Evolutionary conservation across 306 rosid genomes (phyloP), one percentile per base, ranked within the genome.

Genomic region (Pachyrhizus erosus): DNA sequence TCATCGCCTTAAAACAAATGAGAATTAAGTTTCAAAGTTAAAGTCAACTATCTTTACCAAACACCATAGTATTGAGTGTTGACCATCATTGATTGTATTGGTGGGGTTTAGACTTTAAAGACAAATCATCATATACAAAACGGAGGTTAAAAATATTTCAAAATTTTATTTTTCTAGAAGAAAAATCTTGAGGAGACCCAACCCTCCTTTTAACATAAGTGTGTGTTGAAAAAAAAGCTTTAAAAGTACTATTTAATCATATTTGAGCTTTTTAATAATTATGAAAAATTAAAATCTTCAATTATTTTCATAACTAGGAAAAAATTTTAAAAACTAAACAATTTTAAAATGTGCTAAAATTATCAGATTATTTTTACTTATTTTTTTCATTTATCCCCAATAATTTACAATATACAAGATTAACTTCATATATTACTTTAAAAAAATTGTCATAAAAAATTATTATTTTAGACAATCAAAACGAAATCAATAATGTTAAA

Each of bases 21-120:
- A 26, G n/a, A 66, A 70, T 27, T 54, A 21, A 14, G 27, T 58
- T 57, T 43, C 1, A 27, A 40, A 42, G 37, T 80, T 78, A 57
- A 42, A 70, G 83, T 80, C 78, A 80, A 80, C 51, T 70, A 20
- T 65, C 34, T 77, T 77, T 27, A 12, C 62, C 31, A 10, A 33
- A 49, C 55, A 65, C 10, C 5, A 43, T 18, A 17, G 43, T 40
- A 42, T 40, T 76, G 42, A 17, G 43, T 40, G 26, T 40, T 76
- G 42, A 52, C 55, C 42, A 29, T n/a, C 70, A 60, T 17, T 4
- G 31, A 45, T 54, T 43, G 15, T 29, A 65, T 65, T 65, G 23
- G 46, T 64, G 43, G 70, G 70, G 43, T 31, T 57, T n/a, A n/a
- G n/a, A n/a, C n/a, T n/a, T n/a, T 54, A 54, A 21, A 55, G 2